These are phyloP conservation scores for Whalleya microplaca DNA, from an alignment of 2,329 filamentous ascomycete species.

Conservation along the genomic window DNA sequence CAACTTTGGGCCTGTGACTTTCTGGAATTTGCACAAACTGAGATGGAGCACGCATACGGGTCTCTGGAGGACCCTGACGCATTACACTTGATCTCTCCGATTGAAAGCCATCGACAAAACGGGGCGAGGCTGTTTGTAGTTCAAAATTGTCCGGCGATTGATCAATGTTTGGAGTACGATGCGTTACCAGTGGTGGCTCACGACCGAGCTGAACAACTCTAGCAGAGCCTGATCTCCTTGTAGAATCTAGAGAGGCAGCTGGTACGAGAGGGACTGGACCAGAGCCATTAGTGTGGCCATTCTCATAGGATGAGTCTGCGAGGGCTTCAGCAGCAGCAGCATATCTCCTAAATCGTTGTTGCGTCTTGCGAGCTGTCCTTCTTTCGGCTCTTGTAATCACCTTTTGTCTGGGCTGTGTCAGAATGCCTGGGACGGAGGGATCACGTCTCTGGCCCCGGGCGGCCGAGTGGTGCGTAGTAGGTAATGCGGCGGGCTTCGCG, in stretches of 20 bases:
- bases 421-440: slow-evolving; percentile 13
- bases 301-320: slow-evolving; percentile 24
- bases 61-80: slow-evolving; percentile 13
- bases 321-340: slow-evolving; percentile 39
- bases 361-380: slow-evolving; percentile 34
- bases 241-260: slow-evolving; percentile 19
- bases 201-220: slow-evolving; percentile 13
- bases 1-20: slow-evolving; percentile 38
- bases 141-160: slow-evolving; percentile 16
- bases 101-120: slow-evolving; percentile 3
- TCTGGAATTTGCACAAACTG: slow-evolving; percentile 31
- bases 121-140: slow-evolving; percentile 12
- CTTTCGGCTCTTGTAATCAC: slow-evolving; percentile 32
- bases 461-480: slow-evolving; percentile 1
- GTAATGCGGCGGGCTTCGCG: slow-evolving; percentile 10
- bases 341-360: slow-evolving; percentile 40
- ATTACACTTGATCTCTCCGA: slow-evolving; percentile 9
- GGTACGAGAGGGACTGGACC: slow-evolving; percentile 22
- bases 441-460: slow-evolving; percentile 17
- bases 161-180: slow-evolving; percentile 16
- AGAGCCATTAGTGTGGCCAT: slow-evolving; percentile 15
- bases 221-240: slow-evolving; percentile 25
- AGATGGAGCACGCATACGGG: slow-evolving; percentile 15
- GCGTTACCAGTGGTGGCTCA: slow-evolving; percentile 18
- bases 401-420: slow-evolving; percentile 29